phyloP scores from a whole-genome alignment of 208 protist genomes.

The Kentomonas sorsogonicus region DNA sequence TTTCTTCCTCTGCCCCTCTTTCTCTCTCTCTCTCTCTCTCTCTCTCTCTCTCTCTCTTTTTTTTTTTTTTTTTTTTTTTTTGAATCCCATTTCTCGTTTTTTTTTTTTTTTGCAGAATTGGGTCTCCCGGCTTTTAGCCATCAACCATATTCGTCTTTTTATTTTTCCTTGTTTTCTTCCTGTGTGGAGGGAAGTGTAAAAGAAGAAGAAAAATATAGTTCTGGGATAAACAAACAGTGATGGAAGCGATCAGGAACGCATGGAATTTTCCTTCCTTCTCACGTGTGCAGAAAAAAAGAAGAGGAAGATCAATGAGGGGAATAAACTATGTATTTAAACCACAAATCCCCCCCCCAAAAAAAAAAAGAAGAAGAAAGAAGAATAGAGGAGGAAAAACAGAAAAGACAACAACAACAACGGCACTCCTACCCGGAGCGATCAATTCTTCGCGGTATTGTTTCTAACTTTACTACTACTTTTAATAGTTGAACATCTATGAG shows the following conservation, averaged over 20 bases:
- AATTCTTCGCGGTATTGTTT: no score
- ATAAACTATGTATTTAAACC: not conserved
- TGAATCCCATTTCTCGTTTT: no score
- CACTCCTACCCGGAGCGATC: not conserved
- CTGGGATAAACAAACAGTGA: constrained; percentile 2
- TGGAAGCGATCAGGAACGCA: no score
- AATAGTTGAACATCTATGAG: not conserved
- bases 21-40: no score
- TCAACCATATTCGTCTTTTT: no score
- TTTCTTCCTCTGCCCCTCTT: no score
- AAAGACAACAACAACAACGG: not conserved
- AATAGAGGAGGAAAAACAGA: not conserved
- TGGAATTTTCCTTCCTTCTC: constrained; percentile 5
- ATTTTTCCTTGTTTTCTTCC: no score
- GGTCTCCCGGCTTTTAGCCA: no score
- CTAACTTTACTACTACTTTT: not conserved
- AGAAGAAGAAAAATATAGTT: constrained; percentile 2
- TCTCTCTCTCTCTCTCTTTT: no score
- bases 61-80: no score
- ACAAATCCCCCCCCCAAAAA: not conserved
- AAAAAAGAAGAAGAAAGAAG: constrained; percentile 1
- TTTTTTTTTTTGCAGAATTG: no score
- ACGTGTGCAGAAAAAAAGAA: not conserved
- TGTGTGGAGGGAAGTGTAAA: not conserved
- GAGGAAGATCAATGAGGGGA: not conserved